phyloP scores from a whole-genome alignment of 805 yeast genomes.

The Danielia reshetovae region DNA sequence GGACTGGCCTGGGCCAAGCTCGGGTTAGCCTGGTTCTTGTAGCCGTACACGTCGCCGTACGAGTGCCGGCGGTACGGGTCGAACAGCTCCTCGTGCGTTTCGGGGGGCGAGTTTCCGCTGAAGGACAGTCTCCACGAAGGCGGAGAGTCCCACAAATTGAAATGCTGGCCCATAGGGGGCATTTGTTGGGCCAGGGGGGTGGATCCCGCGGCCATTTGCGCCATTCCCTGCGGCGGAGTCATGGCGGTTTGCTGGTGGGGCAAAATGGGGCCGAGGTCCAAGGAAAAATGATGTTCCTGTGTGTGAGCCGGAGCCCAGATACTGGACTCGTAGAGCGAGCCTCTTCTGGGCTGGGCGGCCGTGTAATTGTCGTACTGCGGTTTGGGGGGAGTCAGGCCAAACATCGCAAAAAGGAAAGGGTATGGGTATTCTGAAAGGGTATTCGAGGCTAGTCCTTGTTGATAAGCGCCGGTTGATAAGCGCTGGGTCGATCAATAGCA shows the following conservation, averaged over 20 bases:
- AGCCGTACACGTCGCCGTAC: conserved; percentile 5
- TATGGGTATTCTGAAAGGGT: no score
- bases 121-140: not conserved
- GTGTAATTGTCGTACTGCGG: conserved; percentile 1
- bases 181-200: not conserved
- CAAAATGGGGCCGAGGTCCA: conserved; percentile 6
- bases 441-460: no score
- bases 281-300: conserved; percentile 6
- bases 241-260: not conserved
- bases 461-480: no score
- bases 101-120: not conserved
- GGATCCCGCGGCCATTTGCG: not conserved
- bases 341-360: conserved; percentile 2
- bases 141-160: not conserved
- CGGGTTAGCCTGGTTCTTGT: not conserved
- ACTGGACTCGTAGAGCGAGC: conserved; percentile 4
- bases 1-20: no score
- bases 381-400: not conserved
- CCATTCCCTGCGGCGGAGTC: not conserved
- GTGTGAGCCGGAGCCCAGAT: conserved; percentile 7
- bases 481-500: no score
- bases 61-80: conserved; percentile 5
- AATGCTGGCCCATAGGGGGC: no score
- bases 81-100: not conserved
- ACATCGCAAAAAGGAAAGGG: no score